Base-by-base conservation (phyloP, 352 stramenopile genomes). In the Blastocystis sp. region DNA sequence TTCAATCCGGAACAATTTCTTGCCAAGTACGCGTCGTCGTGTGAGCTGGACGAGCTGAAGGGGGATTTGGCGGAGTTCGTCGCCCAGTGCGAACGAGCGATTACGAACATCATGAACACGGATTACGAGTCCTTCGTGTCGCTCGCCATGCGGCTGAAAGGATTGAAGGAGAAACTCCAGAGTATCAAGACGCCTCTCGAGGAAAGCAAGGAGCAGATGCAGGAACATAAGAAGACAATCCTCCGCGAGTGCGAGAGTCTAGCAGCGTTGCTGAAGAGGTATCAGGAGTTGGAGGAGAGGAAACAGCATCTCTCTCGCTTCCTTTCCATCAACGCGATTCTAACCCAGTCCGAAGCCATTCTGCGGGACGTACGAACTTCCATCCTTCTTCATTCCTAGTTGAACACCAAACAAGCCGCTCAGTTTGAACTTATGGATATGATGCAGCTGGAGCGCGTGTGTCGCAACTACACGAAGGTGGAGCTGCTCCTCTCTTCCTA, bases 1-100 rank as follows among this genome's bases (percentile, higher is more conserved):
- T 84, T 84, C 74, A 84, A 84, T 84, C 74, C 74, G 9, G 74
- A 84, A 52, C 45, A 84, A 42, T 84, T 84, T 69, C 57, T 84
- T 6, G 48, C 74, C 14, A 84, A 84, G 17, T 84, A 84, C 42
- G 34, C 74, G 19, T 9, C 57, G 45, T 59, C 54, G 7, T 84
- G 74, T 28, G 52, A 68, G 38, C 48, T 84, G 57, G 74, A 84
- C 65, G 57, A 68, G 68, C 74, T 84, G 38, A 84, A 84, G 28
- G 21, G 28, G 2, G 57, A 84, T 48, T 28, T 84, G 7, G 21
- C 74, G 21, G 74, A 68, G 48, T 84, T 84, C 57, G 52, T 84
- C 14, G 48, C 40, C 19, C 74, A 48, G 10, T 84, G 74, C 54
- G 74, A 84, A 52, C 68, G 24, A 59, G 74, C 74, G 57, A 84